Base-by-base conservation (phyloP, 2,329 filamentous ascomycete species). In the Neonectria ditissima region DNA sequence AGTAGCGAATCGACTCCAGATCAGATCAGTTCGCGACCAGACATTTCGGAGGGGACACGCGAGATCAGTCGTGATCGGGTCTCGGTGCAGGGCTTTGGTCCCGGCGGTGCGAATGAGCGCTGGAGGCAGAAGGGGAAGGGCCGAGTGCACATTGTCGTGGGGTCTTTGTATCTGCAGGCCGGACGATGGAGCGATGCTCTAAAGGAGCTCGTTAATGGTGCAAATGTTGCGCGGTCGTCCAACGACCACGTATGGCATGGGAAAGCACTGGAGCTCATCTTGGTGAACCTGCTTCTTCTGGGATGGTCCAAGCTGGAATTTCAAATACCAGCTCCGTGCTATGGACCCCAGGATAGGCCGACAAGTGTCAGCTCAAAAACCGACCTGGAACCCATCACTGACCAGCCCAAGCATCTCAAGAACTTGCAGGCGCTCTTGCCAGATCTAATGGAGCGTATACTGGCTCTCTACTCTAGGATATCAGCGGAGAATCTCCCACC, bases 161-260 rank as follows among this genome's bases (percentile, higher is more conserved):
- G 93, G 1, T 93, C 92, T 16, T 83, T 97, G 68, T 97, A 95
- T 76, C 87, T 99, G 70, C 92, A 94, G 78, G 92, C 93, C 56
- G 96, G 96, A 26, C 89, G 94, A 66, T 97, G 96, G 94, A 87
- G 85, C 51, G 94, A 98, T 79, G 94, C 95, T 8, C 78, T 98
- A 48, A 91, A 89, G 76, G 93, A 97, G 75, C 86, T 97, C 22
- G 84, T 89, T 10, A 95, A 97, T 64, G 93, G 91, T 57, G 94
- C 92, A 2, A 87, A 87, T 10, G 88, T 91, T 70, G 91, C 93
- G 16, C 91, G 93, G 71, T 89, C 89, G 39, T 87, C 92, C 62
- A 94, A 93, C 72, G 96, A 99, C 78, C 93, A 97, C 78, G 78
- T 98, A n/a, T 99, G 96, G 95, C 93, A 97, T 80, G 96, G 92